A percentile compares a stretch with the other conserved stretches of the same genome.
phyloP scores from a whole-genome alignment of 305 asterid species.

The Fraxinus velutina region DNA sequence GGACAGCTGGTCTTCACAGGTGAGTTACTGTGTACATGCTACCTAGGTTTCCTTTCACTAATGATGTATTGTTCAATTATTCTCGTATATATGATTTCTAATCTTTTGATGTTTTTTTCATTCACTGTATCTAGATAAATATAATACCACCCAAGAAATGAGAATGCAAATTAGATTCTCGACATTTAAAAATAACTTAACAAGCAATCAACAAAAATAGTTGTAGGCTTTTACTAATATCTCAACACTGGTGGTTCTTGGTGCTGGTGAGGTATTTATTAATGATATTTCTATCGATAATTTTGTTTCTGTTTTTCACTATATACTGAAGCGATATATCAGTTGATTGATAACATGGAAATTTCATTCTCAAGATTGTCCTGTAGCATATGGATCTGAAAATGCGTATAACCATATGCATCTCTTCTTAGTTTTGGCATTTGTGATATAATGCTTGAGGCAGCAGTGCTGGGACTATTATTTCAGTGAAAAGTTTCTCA shows the following conservation, averaged over 20 bases:
- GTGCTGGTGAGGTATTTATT: not conserved
- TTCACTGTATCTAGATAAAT: not conserved
- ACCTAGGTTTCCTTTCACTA: not conserved
- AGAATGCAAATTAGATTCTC: not conserved
- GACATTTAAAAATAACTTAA: not conserved
- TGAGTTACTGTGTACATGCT: slow-evolving; percentile 23
- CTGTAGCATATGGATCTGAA: not conserved
- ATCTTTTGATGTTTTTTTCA: not conserved
- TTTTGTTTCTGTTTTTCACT: not conserved
- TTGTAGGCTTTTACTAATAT: not conserved
- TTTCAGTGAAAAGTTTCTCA: not conserved
- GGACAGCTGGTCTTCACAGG: slow-evolving; percentile 58
- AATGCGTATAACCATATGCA: not conserved
- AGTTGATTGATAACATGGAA: not conserved
- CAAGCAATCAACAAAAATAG: not conserved
- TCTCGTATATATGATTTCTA: not conserved
- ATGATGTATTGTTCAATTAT: not conserved
- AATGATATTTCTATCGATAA: not conserved
- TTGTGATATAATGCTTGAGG: not conserved
- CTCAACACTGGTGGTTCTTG: not conserved
- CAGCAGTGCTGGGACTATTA: not conserved
- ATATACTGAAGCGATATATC: not conserved
- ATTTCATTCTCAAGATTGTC: not conserved
- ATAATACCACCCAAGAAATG: not conserved
- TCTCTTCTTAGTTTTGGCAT: not conserved